Evolutionary conservation across 208 protist species (phyloP), one percentile per base, ranked within the genome.

Genomic region (Leishmania aethiopica): DNA sequence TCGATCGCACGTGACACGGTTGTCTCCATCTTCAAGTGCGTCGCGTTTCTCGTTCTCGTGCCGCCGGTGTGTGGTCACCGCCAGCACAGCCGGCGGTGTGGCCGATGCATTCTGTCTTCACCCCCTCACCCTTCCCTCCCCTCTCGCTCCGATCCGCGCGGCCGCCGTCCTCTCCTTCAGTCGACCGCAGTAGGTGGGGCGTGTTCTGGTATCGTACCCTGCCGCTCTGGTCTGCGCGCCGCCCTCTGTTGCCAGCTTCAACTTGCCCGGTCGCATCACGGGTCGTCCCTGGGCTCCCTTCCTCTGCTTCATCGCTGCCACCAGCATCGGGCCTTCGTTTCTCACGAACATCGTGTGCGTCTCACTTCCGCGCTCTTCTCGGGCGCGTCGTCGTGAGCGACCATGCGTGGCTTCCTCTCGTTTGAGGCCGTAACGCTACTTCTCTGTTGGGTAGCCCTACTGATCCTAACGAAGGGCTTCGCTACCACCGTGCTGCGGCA

Each of bases 21-120:
- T 40, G 15, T 66, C 32, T 62, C 70, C 64, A 19, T 80, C 13
- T 78, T n/a, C 71, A 49, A 51, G 6, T 25, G 40, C 32, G 78
- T 78, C 59, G 15, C 53, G 35, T 88, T 32, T 80, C 53, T 67
- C 22, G 60, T 82, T 82, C 6, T 11, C 10, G 8, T 47, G 10
- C 10, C 45, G 45, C 13, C 45, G 45, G 45, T 49, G 45, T 49
- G 45, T 49, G 45, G 45, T 49, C 45, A 49, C 55, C 55, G n/a
- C 55, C 10, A 19, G 2, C 25, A n/a, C 55, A 19, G 22, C 25
- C 55, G 28, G 59, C 3, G 57, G 32, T 77, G 71, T 51, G n/a
- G 53, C 49, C 77, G 55, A 77, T n/a, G 42, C 19, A 25, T 55
- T 55, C 22, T 62, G 6, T 45, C 45, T n/a, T 78, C 47, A 6